phyloP scores from a whole-genome alignment of 345 rosid species.

The Salix koriyanagi region DNA sequence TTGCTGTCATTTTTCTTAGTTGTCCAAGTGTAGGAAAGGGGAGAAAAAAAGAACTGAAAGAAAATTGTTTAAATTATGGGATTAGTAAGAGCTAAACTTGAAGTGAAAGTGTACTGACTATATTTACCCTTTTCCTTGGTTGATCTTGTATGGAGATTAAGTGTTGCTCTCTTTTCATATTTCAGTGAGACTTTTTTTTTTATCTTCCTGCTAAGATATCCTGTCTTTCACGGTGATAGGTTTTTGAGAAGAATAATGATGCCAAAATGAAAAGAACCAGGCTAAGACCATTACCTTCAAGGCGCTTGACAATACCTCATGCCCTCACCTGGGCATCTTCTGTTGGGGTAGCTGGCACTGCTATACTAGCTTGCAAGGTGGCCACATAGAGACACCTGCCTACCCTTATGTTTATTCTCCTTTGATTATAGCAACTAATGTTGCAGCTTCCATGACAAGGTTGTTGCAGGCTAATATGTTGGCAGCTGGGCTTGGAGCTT shows the following conservation, averaged over 20 bases:
- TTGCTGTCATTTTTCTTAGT: too few relatives aligned
- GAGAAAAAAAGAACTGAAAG: too few relatives aligned
- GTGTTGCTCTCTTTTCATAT: neutral
- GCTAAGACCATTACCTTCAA: constrained; percentile 82
- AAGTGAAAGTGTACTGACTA: neutral
- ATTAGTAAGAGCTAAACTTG: too few relatives aligned
- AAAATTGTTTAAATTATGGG: too few relatives aligned
- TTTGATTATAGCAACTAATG: constrained; percentile 28
- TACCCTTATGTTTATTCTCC: constrained; percentile 4
- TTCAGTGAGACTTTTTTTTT: neutral
- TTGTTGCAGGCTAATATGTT: constrained; percentile 86
- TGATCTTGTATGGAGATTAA: neutral
- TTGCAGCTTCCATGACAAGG: constrained; percentile 49
- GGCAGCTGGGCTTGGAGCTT: constrained; percentile 63
- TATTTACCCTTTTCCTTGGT: neutral
- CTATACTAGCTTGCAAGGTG: constrained; percentile 80
- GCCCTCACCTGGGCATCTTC: constrained; percentile 79
- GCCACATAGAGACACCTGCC: constrained; percentile 14
- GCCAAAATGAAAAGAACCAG: constrained; percentile 90
- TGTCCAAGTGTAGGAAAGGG: too few relatives aligned
- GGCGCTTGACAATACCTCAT: constrained; percentile 61
- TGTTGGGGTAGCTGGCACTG: constrained; percentile 70
- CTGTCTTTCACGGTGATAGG: constrained; percentile 27
- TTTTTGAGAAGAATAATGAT: constrained; percentile 82
- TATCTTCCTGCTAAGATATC: neutral